These are phyloP conservation scores for Cladosporium sp. DNA, from an alignment of 2,329 filamentous ascomycete genomes.

Conservation along the genomic window DNA sequence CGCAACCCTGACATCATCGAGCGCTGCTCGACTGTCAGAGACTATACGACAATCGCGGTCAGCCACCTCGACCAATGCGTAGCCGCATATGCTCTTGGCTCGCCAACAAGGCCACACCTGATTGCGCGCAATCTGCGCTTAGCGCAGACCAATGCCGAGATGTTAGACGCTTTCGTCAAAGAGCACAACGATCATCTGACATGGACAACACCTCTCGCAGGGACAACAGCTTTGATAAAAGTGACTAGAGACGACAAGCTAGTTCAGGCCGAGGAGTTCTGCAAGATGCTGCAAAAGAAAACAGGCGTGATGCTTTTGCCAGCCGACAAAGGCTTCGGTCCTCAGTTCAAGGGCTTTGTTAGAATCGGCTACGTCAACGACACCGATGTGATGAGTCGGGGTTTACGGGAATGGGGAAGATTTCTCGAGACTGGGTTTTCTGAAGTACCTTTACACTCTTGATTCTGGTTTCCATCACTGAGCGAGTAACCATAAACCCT, in stretches of 20 bases:
- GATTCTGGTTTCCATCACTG: not conserved
- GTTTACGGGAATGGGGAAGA: conserved; percentile 55
- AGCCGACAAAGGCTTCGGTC: conserved; percentile 71
- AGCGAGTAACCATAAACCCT: not conserved
- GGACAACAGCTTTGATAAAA: not conserved
- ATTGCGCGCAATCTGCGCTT: conserved; percentile 5
- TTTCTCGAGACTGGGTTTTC: conserved; percentile 59
- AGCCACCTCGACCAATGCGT: conserved; percentile 77
- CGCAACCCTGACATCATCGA: conserved; percentile 51
- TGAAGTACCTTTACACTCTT: conserved; percentile 43
- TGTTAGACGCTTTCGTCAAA: not conserved
- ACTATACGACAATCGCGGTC: conserved; percentile 85
- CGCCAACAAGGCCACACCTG: conserved; percentile 63
- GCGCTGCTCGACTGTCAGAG: conserved; percentile 61
- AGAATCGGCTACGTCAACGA: conserved; percentile 74
- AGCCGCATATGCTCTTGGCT: conserved; percentile 70
- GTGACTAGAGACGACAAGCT: not conserved
- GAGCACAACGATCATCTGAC: not conserved
- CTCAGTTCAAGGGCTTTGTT: conserved; percentile 72
- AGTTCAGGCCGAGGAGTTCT: not conserved
- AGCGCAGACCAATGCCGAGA: not conserved
- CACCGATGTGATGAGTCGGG: conserved; percentile 66
- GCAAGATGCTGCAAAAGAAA: conserved; percentile 34
- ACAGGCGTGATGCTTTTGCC: conserved; percentile 74
- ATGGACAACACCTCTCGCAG: not conserved